Percentiles rank a stretch among this genome's conserved stretches.
phyloP scores from a whole-genome alignment of 2,329 filamentous ascomycete species.

The Pyricularia sp. region DNA sequence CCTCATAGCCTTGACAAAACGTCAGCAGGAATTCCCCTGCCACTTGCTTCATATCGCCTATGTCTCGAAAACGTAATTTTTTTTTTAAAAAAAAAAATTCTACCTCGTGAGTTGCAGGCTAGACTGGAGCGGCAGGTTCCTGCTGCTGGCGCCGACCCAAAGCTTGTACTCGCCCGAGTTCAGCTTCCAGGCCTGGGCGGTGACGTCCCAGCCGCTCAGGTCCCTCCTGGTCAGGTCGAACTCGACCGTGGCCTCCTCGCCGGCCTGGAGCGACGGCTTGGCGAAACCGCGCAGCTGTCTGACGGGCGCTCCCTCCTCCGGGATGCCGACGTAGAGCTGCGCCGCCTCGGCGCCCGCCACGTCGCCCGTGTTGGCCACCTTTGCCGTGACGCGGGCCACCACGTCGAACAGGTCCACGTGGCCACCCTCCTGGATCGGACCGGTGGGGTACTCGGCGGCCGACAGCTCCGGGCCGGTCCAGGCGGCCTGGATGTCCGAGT shows the following conservation, averaged over 20 bases:
- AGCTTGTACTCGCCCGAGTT: conserved; percentile 26
- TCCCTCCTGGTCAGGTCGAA: conserved; percentile 45
- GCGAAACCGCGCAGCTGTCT: conserved; percentile 48
- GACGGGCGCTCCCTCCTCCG: conserved; percentile 22
- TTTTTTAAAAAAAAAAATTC: neutral
- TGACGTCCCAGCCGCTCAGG: conserved; percentile 48
- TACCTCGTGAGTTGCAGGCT: neutral
- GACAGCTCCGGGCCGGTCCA: conserved; percentile 44
- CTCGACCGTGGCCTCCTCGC: conserved; percentile 25
- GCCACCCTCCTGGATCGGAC: conserved; percentile 8
- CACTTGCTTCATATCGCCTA: neutral
- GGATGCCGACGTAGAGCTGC: conserved; percentile 14
- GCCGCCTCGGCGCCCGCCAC: conserved; percentile 13
- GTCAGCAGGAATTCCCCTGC: too few species aligned
- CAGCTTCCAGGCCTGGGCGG: conserved; percentile 42
- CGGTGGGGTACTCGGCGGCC: conserved; percentile 30
- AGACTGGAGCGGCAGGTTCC: conserved; percentile 24
- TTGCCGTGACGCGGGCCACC: conserved; percentile 21
- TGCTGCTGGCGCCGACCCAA: conserved; percentile 32
- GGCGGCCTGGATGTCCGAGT: conserved; percentile 47
- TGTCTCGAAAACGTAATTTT: too few species aligned
- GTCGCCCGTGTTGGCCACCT: conserved; percentile 26
- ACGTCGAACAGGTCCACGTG: conserved; percentile 15
- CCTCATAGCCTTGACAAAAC: too few species aligned
- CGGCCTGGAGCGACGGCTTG: conserved; percentile 35